Conservation (phyloP, 1,284 basidiomycete genomes). For the Ganoderma lucidum region DNA sequence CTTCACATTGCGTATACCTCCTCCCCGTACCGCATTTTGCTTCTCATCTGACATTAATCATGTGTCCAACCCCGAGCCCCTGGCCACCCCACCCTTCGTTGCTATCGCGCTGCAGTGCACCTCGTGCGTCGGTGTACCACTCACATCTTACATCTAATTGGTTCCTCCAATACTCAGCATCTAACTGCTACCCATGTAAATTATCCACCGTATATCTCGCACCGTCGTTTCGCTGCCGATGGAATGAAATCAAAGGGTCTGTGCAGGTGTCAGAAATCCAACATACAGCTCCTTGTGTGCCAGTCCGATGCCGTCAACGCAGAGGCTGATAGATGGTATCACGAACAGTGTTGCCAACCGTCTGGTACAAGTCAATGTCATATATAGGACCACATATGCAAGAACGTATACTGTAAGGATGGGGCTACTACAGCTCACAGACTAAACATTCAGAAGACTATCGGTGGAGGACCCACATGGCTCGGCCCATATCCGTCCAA, state of each 20-base stretch:
- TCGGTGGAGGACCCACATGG: conserved; percentile 5
- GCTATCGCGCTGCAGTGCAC: conserved; percentile 6
- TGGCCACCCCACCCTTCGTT: conserved; percentile 6
- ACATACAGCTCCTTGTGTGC: too few species aligned
- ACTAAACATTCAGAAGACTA: background rate
- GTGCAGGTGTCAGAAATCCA: background rate
- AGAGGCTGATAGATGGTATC: too few species aligned
- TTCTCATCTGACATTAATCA: conserved; percentile 3
- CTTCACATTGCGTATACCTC: background rate
- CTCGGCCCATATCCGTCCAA: conserved; percentile 45
- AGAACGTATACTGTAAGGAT: background rate
- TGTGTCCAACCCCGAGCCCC: conserved; percentile 8
- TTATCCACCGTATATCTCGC: conserved; percentile 26
- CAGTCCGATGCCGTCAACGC: background rate
- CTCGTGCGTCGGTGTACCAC: conserved; percentile 12
- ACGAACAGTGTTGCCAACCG: too few species aligned
- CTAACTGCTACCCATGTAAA: conserved; percentile 29
- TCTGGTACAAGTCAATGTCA: background rate
- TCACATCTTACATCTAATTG: conserved; percentile 21
- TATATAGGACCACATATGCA: background rate
- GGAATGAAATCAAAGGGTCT: conserved; percentile 1
- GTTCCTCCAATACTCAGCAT: conserved; percentile 15
- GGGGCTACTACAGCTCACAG: background rate
- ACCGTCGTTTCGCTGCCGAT: background rate
- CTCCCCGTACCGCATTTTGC: conserved; percentile 4